A percentile compares a stretch with the other conserved stretches of the same genome.
These are phyloP conservation scores for Desmodesmus armatus DNA, from an alignment of 139 green algal species.

Conservation along the genomic window DNA sequence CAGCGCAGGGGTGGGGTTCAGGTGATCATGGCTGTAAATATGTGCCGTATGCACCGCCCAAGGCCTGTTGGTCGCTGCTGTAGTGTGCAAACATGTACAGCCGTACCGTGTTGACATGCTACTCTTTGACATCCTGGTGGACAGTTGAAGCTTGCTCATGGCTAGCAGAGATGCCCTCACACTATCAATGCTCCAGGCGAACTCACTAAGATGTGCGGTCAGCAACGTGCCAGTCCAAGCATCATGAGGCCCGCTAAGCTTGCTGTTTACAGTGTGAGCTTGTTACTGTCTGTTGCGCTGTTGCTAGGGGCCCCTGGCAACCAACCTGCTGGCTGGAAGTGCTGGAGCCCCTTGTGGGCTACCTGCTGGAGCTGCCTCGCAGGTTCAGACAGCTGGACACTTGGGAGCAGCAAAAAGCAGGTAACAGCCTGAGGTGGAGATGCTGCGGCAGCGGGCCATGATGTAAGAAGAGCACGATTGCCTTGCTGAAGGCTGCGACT, in stretches of 20 bases:
- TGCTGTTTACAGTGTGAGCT: neutral
- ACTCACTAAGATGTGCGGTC: neutral
- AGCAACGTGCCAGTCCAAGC: neutral
- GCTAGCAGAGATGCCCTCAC: neutral
- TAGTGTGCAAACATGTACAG: too few relatives aligned
- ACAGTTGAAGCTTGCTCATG: neutral
- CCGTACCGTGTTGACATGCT: too few relatives aligned
- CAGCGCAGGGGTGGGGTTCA: too few relatives aligned
- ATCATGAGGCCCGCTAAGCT: too few relatives aligned
- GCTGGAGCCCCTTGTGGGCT: neutral
- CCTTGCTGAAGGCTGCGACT: too few relatives aligned
- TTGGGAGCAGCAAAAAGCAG: neutral
- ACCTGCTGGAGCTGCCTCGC: conserved; percentile 8
- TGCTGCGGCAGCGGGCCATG: too few relatives aligned
- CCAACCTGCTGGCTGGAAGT: neutral
- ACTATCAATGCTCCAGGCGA: neutral
- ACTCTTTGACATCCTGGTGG: too few relatives aligned
- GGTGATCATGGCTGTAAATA: too few relatives aligned
- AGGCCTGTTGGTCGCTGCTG: too few relatives aligned
- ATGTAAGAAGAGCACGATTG: too few relatives aligned
- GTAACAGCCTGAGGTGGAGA: too few relatives aligned
- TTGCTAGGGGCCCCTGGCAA: neutral
- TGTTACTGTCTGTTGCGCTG: neutral
- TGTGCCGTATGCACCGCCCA: too few relatives aligned
- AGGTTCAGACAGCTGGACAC: neutral